Evolutionary conservation across 1,284 basidiomycete species (phyloP), one percentile per base, ranked within the genome.

Genomic region (Veloporphyrellus conicus): DNA sequence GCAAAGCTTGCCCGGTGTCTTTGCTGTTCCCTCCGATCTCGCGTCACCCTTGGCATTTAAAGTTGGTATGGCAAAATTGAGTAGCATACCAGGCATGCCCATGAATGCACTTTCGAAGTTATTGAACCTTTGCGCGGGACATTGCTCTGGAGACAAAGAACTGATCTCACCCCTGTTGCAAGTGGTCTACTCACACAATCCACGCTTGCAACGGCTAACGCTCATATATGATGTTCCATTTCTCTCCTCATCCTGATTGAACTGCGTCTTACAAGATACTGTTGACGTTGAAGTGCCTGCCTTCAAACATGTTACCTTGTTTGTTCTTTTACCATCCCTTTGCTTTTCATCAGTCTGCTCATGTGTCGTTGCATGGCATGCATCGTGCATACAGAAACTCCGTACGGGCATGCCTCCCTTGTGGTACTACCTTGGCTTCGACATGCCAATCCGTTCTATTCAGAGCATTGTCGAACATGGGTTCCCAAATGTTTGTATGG

Each of bases 91-190:
- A 83, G 82, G 79, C 23, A 84, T 86, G 77, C n/a, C n/a, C n/a
- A n/a, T n/a, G n/a, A n/a, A n/a, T n/a, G n/a, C n/a, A n/a, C n/a
- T 87, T 14, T 80, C 82, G 15, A 82, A 79, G 56, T 61, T 86
- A 25, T 63, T 64, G 41, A 81, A 78, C 55, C 67, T 86, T 28
- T 71, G 73, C 33, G 78, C 78, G 48, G 73, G n/a, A n/a, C n/a
- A n/a, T n/a, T n/a, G n/a, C n/a, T 83, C 75, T n/a, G 80, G 82
- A 28, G 69, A 73, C 3, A 74, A 70, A 36, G 77, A 81, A 22
- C 71, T 78, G 34, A 74, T 84, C 46, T 59, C 69, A 6, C 69
- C 74, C 3, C 69, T 84, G 31, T 63, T 84, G 27, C 68, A 72
- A 10, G 72, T 78, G 6, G 61, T 86, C 18, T 76, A 81, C 53